These are phyloP conservation scores for Stephania japonica DNA, from an alignment of 164 flowering plant species.

Conservation along the genomic window DNA sequence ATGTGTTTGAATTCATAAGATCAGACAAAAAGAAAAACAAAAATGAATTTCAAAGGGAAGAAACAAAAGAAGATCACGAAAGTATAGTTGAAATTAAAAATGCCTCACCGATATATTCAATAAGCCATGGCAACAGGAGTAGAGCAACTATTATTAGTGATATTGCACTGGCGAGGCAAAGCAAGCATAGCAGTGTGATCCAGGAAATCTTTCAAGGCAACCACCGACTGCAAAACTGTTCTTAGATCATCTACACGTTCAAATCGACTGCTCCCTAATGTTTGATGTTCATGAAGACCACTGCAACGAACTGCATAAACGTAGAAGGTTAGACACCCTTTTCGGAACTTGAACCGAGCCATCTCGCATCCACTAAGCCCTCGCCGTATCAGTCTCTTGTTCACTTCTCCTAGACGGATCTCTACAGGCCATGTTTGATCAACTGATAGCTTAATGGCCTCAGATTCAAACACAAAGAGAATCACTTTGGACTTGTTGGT, in stretches of 20 bases:
- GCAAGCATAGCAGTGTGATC: constrained; percentile 98
- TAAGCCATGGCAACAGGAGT: constrained; percentile 55
- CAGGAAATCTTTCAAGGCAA: constrained; percentile 72
- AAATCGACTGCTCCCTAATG: constrained; percentile 26
- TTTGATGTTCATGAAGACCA: constrained; percentile 26
- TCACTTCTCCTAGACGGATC: constrained; percentile 85
- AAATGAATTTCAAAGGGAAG: not conserved
- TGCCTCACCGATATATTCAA: not conserved
- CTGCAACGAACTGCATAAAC: constrained; percentile 60
- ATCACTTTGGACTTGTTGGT: constrained; percentile 86
- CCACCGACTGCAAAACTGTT: constrained; percentile 55
- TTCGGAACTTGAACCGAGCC: constrained; percentile 90
- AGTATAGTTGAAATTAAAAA: not conserved
- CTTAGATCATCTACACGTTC: constrained; percentile 60
- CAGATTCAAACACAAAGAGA: constrained; percentile 76
- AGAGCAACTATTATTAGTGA: constrained; percentile 17
- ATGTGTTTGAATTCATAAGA: not conserved
- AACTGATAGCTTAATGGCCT: constrained; percentile 37
- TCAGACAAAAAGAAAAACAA: not conserved
- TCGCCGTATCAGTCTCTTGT: constrained; percentile 51
- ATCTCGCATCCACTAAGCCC: constrained; percentile 62
- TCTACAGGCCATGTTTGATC: constrained; percentile 78
- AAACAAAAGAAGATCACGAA: not conserved
- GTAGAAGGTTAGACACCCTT: constrained; percentile 88
- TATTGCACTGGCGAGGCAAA: constrained; percentile 63